phyloP scores from a whole-genome alignment of 768 basidiomycete species.

The Ramaria sp. region DNA sequence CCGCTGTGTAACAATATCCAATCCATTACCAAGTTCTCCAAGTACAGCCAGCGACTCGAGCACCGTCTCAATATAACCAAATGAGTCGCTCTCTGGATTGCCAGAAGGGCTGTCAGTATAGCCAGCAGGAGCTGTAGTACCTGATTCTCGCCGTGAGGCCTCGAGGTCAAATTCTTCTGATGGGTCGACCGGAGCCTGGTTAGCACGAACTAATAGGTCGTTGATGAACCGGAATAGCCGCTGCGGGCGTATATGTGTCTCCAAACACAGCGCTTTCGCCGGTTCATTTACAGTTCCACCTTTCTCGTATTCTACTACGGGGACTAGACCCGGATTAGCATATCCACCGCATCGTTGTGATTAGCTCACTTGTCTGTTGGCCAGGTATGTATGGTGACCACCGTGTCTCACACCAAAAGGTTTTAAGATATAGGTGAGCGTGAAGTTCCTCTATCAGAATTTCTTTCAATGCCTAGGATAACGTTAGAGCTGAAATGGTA shows the following conservation, averaged over 20 bases:
- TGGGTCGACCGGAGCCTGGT: constrained; percentile 65
- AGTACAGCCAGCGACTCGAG: constrained; percentile 89
- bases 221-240: constrained; percentile 54
- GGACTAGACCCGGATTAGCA: constrained; percentile 31
- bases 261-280: constrained; percentile 17
- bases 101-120: constrained; percentile 10
- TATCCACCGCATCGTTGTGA: background rate
- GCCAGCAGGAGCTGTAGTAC: background rate
- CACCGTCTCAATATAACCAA: constrained; percentile 84
- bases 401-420: constrained; percentile 89
- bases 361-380: constrained; percentile 62
- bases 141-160: background rate
- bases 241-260: constrained; percentile 31
- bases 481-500: background rate
- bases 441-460: constrained; percentile 94
- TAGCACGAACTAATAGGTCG: constrained; percentile 56
- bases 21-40: constrained; percentile 72
- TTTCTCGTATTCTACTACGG: constrained; percentile 53
- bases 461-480: constrained; percentile 68
- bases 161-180: constrained; percentile 26
- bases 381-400: constrained; percentile 80
- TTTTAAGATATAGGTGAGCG: constrained; percentile 93
- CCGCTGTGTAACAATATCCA: constrained; percentile 79
- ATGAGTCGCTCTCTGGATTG: constrained; percentile 90
- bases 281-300: constrained; percentile 23